Conservation (phyloP, 1,284 basidiomycete species). For the Neotropicomus parvogracilis region DNA sequence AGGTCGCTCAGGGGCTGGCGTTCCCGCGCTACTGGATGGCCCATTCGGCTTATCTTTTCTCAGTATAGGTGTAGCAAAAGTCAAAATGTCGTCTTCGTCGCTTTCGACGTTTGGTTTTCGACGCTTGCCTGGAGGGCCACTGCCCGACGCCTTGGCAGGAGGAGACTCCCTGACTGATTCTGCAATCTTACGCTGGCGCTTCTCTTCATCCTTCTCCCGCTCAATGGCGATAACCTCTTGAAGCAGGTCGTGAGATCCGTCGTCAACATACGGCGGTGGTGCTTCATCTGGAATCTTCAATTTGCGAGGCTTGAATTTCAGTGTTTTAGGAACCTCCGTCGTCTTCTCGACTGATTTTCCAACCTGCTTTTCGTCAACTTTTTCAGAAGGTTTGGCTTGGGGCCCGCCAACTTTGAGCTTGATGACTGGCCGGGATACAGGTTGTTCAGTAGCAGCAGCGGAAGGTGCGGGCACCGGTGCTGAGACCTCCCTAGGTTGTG, state of each 20-base stretch:
- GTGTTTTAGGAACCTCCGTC: constrained; percentile 28
- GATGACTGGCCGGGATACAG: constrained; percentile 51
- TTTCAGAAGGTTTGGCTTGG: constrained; percentile 29
- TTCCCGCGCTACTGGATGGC: constrained; percentile 22
- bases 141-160: constrained; percentile 36
- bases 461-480: constrained; percentile 23
- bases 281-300: constrained; percentile 49
- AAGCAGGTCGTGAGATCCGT: constrained; percentile 71
- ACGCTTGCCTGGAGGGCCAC: constrained; percentile 44
- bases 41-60: constrained; percentile 53
- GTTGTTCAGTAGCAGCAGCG: constrained; percentile 31
- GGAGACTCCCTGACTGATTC: constrained; percentile 28
- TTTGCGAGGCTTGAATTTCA: constrained; percentile 46
- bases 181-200: constrained; percentile 37
- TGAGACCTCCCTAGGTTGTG: constrained; percentile 13
- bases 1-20: constrained; percentile 29
- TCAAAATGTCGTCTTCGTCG: constrained; percentile 55
- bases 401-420: constrained; percentile 49
- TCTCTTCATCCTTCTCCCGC: constrained; percentile 54
- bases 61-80: constrained; percentile 51
- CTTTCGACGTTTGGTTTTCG: constrained; percentile 51
- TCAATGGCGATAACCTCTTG: constrained; percentile 81
- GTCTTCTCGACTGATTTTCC: constrained; percentile 33
- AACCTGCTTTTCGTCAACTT: constrained; percentile 24
- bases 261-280: constrained; percentile 65